A percentile compares a stretch with the other conserved stretches of the same genome.
Evolutionary conservation across 2,329 filamentous ascomycete genomes (phyloP).

Genomic region (Lachnellula occidentalis): DNA sequence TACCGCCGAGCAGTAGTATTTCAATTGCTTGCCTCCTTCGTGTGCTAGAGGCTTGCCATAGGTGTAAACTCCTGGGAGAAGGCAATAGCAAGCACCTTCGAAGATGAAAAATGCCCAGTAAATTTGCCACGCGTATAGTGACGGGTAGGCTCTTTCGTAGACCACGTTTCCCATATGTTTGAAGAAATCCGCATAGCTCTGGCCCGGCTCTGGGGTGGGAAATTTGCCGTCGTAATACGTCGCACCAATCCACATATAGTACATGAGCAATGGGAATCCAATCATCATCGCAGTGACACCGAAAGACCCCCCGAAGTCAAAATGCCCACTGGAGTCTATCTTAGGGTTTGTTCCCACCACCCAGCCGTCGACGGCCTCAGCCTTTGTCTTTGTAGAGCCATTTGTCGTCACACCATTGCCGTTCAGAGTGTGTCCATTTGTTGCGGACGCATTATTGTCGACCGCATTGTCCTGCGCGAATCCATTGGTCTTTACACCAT

Average conservation of each 20-base stretch:
- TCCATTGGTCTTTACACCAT: conserved; percentile 1
- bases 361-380: conserved; percentile 48
- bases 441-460: conserved; percentile 17
- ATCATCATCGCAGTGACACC: conserved; percentile 84
- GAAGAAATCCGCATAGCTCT: conserved; percentile 67
- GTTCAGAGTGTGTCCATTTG: conserved; percentile 2
- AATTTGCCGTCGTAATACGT: conserved; percentile 86
- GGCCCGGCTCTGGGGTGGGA: conserved; percentile 58
- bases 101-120: conserved; percentile 93
- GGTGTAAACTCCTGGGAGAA: conserved; percentile 79
- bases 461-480: conserved; percentile 1
- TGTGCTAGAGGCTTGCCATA: conserved; percentile 86
- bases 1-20: conserved; percentile 91
- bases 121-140: conserved; percentile 76
- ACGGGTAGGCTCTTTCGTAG: conserved; percentile 81
- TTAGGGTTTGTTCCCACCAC: conserved; percentile 54
- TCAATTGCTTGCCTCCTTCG: conserved; percentile 75
- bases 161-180: conserved; percentile 65
- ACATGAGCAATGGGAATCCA: conserved; percentile 91
- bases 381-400: conserved; percentile 2
- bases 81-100: conserved; percentile 76
- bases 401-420: conserved; percentile 3
- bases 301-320: conserved; percentile 84
- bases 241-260: conserved; percentile 98
- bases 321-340: conserved; percentile 56